Evolutionary conservation across 305 asterid genomes (phyloP).

Genomic region (Nicotiana rustica): DNA sequence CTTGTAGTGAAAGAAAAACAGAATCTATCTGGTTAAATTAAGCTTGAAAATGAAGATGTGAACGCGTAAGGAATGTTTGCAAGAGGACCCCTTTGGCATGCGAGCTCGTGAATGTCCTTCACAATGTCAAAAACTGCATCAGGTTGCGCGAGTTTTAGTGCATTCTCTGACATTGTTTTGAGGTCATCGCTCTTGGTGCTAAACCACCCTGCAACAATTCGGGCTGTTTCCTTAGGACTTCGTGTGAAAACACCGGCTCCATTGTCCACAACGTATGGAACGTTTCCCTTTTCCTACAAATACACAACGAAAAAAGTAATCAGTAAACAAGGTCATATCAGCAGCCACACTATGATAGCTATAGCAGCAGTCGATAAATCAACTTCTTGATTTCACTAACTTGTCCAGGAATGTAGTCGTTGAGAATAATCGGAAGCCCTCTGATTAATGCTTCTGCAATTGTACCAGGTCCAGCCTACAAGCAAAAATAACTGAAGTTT

Average conservation of each 20-base stretch:
- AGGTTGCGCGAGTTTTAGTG: slow-evolving; percentile 81
- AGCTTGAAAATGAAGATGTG: slow-evolving; percentile 82
- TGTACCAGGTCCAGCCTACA: slow-evolving; percentile 98
- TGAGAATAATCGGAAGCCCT: slow-evolving; percentile 94
- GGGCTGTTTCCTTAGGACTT: slow-evolving; percentile 79
- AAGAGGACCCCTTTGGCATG: slow-evolving; percentile 79
- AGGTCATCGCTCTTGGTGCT: slow-evolving; percentile 77
- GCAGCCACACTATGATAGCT: not conserved
- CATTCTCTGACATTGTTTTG: slow-evolving; percentile 73
- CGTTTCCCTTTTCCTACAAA: slow-evolving; percentile 90
- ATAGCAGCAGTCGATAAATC: not conserved
- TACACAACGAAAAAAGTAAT: not conserved
- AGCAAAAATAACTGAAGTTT: slow-evolving; percentile 19
- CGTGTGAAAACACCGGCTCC: slow-evolving; percentile 94
- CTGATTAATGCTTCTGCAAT: slow-evolving; percentile 93
- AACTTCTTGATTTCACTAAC: slow-evolving; percentile 50
- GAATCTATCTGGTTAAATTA: slow-evolving; percentile 50
- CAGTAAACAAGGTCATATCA: not conserved
- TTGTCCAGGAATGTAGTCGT: slow-evolving; percentile 97
- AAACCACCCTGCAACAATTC: slow-evolving; percentile 85
- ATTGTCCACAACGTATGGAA: slow-evolving; percentile 85
- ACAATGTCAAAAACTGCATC: slow-evolving; percentile 94
- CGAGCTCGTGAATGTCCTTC: slow-evolving; percentile 92
- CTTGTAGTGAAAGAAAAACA: not conserved
- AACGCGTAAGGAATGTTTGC: slow-evolving; percentile 74